Percentiles rank a stretch among this genome's conserved stretches.
Conservation (phyloP, 768 basidiomycete species). For the Podaxis carcinomalis region DNA sequence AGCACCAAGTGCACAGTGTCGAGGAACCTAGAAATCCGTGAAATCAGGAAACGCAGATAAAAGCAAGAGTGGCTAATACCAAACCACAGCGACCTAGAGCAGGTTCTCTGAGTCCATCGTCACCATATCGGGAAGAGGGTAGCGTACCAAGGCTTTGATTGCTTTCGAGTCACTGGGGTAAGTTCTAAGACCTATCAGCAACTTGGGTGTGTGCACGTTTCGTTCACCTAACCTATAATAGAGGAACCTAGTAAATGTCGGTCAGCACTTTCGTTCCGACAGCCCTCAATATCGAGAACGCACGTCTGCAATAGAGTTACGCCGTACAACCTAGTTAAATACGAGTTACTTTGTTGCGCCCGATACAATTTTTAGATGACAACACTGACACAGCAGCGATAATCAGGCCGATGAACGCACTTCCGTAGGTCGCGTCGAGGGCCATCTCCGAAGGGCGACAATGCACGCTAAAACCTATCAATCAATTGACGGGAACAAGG, state of each 20-base stretch:
- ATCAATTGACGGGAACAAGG: neutral
- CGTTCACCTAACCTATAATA: constrained; percentile 32
- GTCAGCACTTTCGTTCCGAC: constrained; percentile 1
- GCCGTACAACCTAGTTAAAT: constrained; percentile 36
- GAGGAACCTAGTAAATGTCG: constrained; percentile 25
- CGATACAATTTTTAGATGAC: neutral
- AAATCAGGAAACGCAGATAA: neutral
- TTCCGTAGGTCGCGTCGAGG: constrained; percentile 42
- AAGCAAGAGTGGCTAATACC: constrained; percentile 2
- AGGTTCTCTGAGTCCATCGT: neutral
- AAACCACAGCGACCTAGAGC: constrained; percentile 6
- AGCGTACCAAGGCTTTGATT: constrained; percentile 36
- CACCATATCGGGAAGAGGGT: neutral
- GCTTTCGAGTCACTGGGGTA: constrained; percentile 35
- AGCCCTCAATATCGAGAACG: constrained; percentile 12
- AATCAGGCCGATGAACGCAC: constrained; percentile 41
- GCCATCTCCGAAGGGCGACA: neutral
- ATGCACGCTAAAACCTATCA: neutral
- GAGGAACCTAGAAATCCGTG: constrained; percentile 28
- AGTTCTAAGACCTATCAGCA: constrained; percentile 21
- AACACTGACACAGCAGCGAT: constrained; percentile 36
- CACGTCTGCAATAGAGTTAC: constrained; percentile 42
- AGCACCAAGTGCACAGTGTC: constrained; percentile 43
- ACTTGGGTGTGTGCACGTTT: neutral
- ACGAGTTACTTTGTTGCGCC: neutral